phyloP scores from a whole-genome alignment of 148 eudicot species.

The Rhododendron griersonianum region DNA sequence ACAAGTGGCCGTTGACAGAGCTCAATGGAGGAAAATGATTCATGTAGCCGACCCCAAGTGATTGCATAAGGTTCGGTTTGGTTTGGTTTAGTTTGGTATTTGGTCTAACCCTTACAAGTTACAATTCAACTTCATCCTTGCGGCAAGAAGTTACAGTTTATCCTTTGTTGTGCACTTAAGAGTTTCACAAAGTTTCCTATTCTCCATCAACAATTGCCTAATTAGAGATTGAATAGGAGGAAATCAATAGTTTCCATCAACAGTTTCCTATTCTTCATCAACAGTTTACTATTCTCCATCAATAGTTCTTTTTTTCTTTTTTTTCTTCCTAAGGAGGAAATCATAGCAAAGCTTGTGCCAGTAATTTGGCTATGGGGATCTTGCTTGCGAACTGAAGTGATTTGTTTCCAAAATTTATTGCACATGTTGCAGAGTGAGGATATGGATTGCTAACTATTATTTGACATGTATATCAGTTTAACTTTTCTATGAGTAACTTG shows the following conservation, averaged over 20 bases:
- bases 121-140: background rate
- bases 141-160: background rate
- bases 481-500: background rate
- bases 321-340: background rate
- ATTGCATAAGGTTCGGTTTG: too few relatives aligned
- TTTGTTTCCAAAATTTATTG: background rate
- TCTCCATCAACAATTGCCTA: background rate
- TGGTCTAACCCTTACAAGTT: background rate
- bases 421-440: background rate
- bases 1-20: too few relatives aligned
- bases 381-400: background rate
- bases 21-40: too few relatives aligned
- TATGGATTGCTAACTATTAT: background rate
- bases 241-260: background rate
- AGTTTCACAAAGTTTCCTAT: background rate
- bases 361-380: background rate
- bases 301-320: too few relatives aligned
- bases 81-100: background rate
- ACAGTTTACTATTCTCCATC: too few relatives aligned
- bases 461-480: background rate
- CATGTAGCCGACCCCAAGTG: too few relatives aligned
- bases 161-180: background rate
- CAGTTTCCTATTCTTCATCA: too few relatives aligned
- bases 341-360: background rate
- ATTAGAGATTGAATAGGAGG: background rate